phyloP scores from a whole-genome alignment of 805 yeast species.

The Candida orba region DNA sequence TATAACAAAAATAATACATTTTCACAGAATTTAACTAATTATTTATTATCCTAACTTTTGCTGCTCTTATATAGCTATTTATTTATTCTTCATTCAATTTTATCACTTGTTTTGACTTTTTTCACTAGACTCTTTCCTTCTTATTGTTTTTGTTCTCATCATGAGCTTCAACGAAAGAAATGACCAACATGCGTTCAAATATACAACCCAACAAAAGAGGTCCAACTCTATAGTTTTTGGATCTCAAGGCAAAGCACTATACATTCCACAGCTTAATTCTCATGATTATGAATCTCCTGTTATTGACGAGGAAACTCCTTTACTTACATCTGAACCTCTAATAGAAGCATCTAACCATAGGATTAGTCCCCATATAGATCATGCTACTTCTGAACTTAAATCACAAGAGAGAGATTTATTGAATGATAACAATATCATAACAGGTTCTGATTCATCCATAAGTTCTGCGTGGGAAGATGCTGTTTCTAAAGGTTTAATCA shows the following conservation, averaged over 20 bases:
- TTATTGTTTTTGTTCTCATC: not conserved
- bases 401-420: slow-evolving; percentile 19
- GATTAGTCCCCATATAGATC: not conserved
- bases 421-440: slow-evolving; percentile 14
- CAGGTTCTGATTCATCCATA: slow-evolving; percentile 11
- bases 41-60: too few species aligned
- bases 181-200: slow-evolving; percentile 12
- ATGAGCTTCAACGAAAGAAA: slow-evolving; percentile 11
- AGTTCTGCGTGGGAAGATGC: slow-evolving; percentile 22
- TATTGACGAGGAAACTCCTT: slow-evolving; percentile 10
- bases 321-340: not conserved
- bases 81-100: too few species aligned
- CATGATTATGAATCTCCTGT: not conserved
- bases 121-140: too few species aligned
- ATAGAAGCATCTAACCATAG: not conserved
- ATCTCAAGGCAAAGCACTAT: slow-evolving; percentile 20
- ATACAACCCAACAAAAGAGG: slow-evolving; percentile 19
- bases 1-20: not conserved
- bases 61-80: too few species aligned
- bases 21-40: too few species aligned
- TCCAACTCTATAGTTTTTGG: slow-evolving; percentile 20
- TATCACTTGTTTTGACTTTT: too few species aligned
- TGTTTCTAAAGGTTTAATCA: slow-evolving; percentile 17
- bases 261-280: slow-evolving; percentile 14
- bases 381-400: slow-evolving; percentile 8